Base-by-base conservation (phyloP, 2,329 filamentous ascomycete species). In the Chaetomium sp. region DNA sequence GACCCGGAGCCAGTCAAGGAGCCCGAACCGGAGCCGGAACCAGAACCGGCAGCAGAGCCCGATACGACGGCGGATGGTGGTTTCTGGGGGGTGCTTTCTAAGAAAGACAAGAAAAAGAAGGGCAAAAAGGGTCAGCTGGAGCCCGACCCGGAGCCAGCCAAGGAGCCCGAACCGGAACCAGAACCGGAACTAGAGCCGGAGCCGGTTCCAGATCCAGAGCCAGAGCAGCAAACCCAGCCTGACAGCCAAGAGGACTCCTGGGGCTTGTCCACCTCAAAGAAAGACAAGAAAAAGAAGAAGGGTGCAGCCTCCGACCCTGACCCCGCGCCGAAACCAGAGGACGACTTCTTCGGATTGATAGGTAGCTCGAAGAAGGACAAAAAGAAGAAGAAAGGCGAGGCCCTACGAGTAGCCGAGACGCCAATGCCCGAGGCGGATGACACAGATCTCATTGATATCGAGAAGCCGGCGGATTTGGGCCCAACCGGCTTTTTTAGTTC, bases 401-500 rank as follows among this genome's bases (percentile, higher is more conserved):
- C 70, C n/a, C 58, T 66, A n/a, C 38, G n/a, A 42, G 38, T 6
- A 16, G 6, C 38, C 38, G 38, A 42, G 4, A 7, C 13, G 31
- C 70, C 66, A 49, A 27, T 29, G 23, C 64, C 65, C 45, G 68
- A 76, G 45, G 7, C 8, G 31, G 29, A 62, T 33, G 45, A 54
- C 27, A 72, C 74, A 66, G 74, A 79, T 60, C 72, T 79, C 64
- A 76, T 77, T 65, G 75, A 77, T 45, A 70, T 77, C 51, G 77
- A 73, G 67, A 76, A 75, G 73, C 59, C 71, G 27, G 51, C 60
- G 2, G 57, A 63, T 57, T 72, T 76, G 42, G 75, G 73, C 16
- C 78, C 79, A 50, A 82, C 84, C 61, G 83, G 83, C 64, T 84
- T 85, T 87, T 85, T 85, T 73, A 81, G 78, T 65, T 81, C 82